A percentile compares a stretch with the other conserved stretches of the same genome.
Evolutionary conservation across 768 basidiomycete genomes (phyloP).

Genomic region (Phanerodontia chrysosporium): DNA sequence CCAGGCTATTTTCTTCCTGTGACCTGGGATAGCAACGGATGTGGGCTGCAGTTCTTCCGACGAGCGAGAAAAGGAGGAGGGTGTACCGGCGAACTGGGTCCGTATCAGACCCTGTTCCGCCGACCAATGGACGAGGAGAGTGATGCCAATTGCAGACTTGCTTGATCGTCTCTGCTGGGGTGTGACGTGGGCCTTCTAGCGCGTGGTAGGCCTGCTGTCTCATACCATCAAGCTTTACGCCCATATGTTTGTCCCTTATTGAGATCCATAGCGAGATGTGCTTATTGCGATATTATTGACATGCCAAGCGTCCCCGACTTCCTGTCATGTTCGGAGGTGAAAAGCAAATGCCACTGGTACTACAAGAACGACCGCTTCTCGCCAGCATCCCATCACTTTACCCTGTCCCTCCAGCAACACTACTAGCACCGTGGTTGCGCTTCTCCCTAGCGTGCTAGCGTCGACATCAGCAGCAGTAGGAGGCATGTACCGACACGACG

Average conservation of each 20-base stretch:
- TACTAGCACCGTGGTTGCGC: not conserved
- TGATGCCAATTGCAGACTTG: slow-evolving; percentile 3
- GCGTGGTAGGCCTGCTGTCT: slow-evolving; percentile 6
- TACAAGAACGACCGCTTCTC: slow-evolving; percentile 12
- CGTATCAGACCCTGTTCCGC: slow-evolving; percentile 11
- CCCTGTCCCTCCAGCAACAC: slow-evolving; percentile 1
- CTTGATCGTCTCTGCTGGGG: slow-evolving; percentile 1
- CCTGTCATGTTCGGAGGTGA: slow-evolving; percentile 14
- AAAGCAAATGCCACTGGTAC: slow-evolving; percentile 10
- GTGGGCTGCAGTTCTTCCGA: not conserved
- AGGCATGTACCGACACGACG: slow-evolving; percentile 14
- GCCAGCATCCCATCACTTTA: slow-evolving; percentile 10
- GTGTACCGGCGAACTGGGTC: not conserved
- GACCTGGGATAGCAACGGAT: not conserved
- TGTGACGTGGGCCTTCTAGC: slow-evolving; percentile 11
- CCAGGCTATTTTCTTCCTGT: no score
- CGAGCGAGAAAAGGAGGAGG: not conserved
- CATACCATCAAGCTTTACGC: slow-evolving; percentile 8
- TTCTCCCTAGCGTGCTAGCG: not conserved
- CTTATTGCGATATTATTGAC: slow-evolving; percentile 16
- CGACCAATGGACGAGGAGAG: slow-evolving; percentile 4
- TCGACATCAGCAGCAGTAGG: not conserved
- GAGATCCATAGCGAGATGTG: slow-evolving; percentile 13
- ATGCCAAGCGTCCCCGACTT: slow-evolving; percentile 12
- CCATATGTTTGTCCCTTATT: slow-evolving; percentile 14